Percentiles rank a stretch among this genome's conserved stretches.
phyloP scores from a whole-genome alignment of 805 yeast species.

The Kuraishia borneana region DNA sequence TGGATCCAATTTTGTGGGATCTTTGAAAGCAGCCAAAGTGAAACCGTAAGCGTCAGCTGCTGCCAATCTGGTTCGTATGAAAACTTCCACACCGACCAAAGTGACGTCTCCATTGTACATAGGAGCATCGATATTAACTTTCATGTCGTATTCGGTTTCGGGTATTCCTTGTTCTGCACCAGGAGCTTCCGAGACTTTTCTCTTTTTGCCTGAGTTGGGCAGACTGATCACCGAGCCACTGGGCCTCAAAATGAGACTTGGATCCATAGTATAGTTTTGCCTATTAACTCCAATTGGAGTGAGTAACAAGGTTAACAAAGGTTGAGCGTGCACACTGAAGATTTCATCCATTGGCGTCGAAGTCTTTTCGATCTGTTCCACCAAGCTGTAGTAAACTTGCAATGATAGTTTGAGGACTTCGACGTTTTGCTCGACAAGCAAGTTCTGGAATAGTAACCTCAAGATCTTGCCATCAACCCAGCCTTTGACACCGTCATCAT shows the following conservation, averaged over 20 bases:
- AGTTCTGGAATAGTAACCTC: constrained; percentile 74
- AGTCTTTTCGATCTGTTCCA: constrained; percentile 30
- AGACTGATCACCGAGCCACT: constrained; percentile 41
- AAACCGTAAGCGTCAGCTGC: constrained; percentile 72
- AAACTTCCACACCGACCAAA: constrained; percentile 63
- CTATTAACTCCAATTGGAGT: constrained; percentile 95
- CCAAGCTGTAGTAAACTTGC: constrained; percentile 44
- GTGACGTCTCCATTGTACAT: constrained; percentile 86
- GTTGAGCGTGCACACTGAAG: constrained; percentile 45
- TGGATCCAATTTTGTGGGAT: constrained; percentile 21
- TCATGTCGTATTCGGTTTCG: constrained; percentile 37
- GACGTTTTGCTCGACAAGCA: constrained; percentile 78
- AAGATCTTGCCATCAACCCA: constrained; percentile 76
- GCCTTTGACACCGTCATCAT: constrained; percentile 30
- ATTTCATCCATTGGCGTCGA: constrained; percentile 37
- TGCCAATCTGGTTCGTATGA: constrained; percentile 64
- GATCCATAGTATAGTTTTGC: constrained; percentile 75
- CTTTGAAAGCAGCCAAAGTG: constrained; percentile 38
- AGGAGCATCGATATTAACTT: constrained; percentile 87
- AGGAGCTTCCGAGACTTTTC: constrained; percentile 24
- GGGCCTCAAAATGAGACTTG: constrained; percentile 65
- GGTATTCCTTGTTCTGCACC: constrained; percentile 28
- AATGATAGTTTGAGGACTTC: constrained; percentile 57
- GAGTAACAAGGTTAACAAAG: constrained; percentile 58
- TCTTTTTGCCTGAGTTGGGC: constrained; percentile 26